A percentile compares a stretch with the other conserved stretches of the same genome.
These are phyloP conservation scores for Rehmannia glutinosa DNA, from an alignment of 257 asterid species.

Conservation along the genomic window DNA sequence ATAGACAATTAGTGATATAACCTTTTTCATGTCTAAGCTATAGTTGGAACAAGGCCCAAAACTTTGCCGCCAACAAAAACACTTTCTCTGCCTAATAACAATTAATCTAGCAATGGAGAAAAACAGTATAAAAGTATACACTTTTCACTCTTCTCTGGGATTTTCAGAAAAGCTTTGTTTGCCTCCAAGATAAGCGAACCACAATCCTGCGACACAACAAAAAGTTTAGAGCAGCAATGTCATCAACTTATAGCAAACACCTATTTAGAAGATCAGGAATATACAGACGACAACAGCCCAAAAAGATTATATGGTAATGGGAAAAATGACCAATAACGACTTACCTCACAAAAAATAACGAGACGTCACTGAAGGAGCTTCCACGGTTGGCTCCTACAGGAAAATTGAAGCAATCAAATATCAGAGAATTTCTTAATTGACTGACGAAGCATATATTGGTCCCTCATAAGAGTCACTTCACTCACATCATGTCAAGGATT, in stretches of 20 bases:
- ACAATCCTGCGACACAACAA: background rate
- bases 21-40: background rate
- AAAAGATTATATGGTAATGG: no score
- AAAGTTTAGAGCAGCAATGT: background rate
- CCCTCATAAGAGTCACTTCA: no score
- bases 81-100: background rate
- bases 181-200: background rate
- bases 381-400: no score
- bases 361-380: no score
- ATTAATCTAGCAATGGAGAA: background rate
- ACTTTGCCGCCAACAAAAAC: background rate
- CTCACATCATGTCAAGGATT: constrained; percentile 60
- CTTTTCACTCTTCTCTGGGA: background rate
- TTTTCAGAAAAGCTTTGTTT: background rate
- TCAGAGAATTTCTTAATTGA: no score
- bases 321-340: no score
- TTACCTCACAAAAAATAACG: no score
- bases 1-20: background rate
- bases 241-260: background rate
- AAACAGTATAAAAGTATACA: background rate
- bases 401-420: no score
- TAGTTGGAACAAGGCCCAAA: background rate
- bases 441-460: background rate
- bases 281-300: no score
- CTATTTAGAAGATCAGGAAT: background rate